These are phyloP conservation scores for Aureobasidium sp. DNA, from an alignment of 2,329 filamentous ascomycete genomes.

Conservation along the genomic window DNA sequence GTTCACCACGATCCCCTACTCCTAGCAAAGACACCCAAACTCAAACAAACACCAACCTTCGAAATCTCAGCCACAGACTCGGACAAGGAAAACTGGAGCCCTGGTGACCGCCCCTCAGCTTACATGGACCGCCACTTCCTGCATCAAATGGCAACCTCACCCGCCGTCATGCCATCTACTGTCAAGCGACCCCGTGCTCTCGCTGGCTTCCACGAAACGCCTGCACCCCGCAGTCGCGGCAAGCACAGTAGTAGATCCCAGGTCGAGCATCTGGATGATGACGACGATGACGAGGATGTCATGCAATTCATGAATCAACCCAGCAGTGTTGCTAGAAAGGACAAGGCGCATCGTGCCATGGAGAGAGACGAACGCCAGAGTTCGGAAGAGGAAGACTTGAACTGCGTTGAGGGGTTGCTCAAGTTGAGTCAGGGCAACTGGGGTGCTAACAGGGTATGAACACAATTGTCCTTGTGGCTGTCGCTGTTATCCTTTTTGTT, in stretches of 20 bases:
- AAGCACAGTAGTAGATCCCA: neutral
- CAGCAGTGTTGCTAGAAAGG: conserved; percentile 26
- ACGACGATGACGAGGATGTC: conserved; percentile 52
- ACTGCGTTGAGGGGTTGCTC: conserved; percentile 29
- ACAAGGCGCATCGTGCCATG: neutral
- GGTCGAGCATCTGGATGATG: neutral
- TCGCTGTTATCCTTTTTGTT: neutral
- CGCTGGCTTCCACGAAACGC: conserved; percentile 4
- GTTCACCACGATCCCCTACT: neutral
- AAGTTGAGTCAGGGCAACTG: conserved; percentile 61
- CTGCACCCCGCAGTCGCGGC: neutral
- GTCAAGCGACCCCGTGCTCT: neutral
- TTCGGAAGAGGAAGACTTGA: conserved; percentile 56
- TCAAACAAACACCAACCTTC: conserved; percentile 27
- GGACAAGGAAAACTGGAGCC: conserved; percentile 89
- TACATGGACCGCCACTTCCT: conserved; percentile 25
- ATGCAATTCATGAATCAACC: conserved; percentile 64
- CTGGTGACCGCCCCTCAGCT: conserved; percentile 25
- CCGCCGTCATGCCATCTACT: neutral
- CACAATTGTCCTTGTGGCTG: neutral
- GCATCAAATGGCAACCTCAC: neutral
- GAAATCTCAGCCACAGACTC: conserved; percentile 59
- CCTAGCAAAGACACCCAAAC: conserved; percentile 11
- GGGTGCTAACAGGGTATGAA: conserved; percentile 25
- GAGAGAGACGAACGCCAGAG: conserved; percentile 21